Evolutionary conservation across 306 rosid species (phyloP), one percentile per base, ranked within the genome.

Genomic region (Acacia acuminata): DNA sequence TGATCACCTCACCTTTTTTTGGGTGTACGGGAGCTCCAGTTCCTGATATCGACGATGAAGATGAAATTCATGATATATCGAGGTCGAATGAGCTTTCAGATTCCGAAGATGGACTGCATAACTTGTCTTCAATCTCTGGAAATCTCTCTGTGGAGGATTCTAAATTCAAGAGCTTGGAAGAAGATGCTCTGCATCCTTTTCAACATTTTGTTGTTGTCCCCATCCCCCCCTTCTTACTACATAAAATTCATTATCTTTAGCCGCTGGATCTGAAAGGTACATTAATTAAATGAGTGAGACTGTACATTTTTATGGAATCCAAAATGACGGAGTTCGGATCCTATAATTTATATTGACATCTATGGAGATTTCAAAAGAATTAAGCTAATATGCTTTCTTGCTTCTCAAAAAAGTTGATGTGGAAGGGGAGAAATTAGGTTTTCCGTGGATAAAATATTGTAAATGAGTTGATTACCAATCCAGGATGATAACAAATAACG

Each of bases 131-230:
- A 60, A 72, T 87, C 53, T 76, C 80, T 25, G 79, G 78, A 80
- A 74, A 87, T 8, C 86, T 85, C 63, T 84, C 85, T 20, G 43
- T 60, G 6, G 77, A 85, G 9, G 84, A 85, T 81, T 81, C 83
- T 81, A 36, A 82, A 77, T 77, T 75, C 73, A 80, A 84, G 70
- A 78, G 30, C 75, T 89, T 88, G 60, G 93, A 87, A 72, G 94
- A 89, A 32, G 97, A 92, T 65, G 88, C 83, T 67, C 65, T 90
- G 99, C 90, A 95, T 92, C 94, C 90, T 82, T 65, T 34, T 11
- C 3, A 44, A 63, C 56, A 61, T 60, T 22, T 71, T 71, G 5
- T 43, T 43, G 30, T 56, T 10, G 51, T 47, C 15, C 15, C 3
- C 15, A 47, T 3, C 64, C 12, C 27, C 11, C 27, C 12, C 12